A percentile compares a stretch with the other conserved stretches of the same genome.
phyloP scores from a whole-genome alignment of 164 flowering plant species.

The Akebia trifoliata region DNA sequence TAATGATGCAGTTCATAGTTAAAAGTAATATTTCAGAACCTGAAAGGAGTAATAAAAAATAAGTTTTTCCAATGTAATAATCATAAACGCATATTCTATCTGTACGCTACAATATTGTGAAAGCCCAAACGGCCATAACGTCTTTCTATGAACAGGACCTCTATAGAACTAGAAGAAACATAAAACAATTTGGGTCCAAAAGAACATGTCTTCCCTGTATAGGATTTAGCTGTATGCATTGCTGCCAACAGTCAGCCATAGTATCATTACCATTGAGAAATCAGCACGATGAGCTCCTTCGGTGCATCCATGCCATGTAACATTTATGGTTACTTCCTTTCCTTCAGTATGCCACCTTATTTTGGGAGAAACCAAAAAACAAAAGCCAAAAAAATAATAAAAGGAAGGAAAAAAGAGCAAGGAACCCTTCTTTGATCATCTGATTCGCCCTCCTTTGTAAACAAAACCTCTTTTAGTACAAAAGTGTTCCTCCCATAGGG shows the following conservation, averaged over 20 bases:
- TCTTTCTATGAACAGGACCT: too few species aligned
- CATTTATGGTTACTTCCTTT: not conserved
- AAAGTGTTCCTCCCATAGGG: slow-evolving; percentile 7
- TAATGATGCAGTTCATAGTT: too few species aligned
- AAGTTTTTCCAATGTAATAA: too few species aligned
- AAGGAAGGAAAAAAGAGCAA: not conserved
- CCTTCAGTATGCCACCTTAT: slow-evolving; percentile 10
- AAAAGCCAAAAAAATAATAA: not conserved
- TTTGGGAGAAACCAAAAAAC: not conserved
- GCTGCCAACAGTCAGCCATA: not conserved
- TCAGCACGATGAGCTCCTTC: slow-evolving; percentile 3
- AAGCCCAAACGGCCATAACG: too few species aligned
- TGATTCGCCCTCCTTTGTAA: not conserved
- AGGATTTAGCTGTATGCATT: not conserved
- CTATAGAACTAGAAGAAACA: too few species aligned
- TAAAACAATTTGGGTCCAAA: not conserved
- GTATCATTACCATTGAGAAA: not conserved
- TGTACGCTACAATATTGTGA: too few species aligned
- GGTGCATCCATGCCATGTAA: slow-evolving; percentile 10
- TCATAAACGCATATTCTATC: too few species aligned
- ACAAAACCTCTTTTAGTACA: slow-evolving; percentile 15
- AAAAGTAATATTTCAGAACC: too few species aligned
- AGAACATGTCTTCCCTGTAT: not conserved
- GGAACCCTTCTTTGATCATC: not conserved
- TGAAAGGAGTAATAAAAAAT: too few species aligned